A percentile compares a stretch with the other conserved stretches of the same genome.
Conservation (phyloP, 345 rosid genomes). For the Populus nigra region DNA sequence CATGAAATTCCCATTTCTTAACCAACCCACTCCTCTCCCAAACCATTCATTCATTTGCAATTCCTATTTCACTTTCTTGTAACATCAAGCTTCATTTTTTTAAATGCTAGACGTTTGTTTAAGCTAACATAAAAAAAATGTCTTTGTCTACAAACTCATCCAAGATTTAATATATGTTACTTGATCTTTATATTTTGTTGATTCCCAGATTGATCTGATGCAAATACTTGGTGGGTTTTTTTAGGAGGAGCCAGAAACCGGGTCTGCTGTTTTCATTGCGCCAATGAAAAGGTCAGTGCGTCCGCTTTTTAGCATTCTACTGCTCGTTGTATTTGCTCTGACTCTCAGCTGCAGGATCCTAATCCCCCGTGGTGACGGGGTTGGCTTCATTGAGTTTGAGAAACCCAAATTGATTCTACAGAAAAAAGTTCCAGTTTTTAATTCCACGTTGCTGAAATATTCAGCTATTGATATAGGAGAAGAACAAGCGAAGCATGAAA, state of each 20-base stretch:
- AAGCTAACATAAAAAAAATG: neutral
- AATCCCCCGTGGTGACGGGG: conserved; percentile 40
- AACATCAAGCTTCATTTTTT: neutral
- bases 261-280: neutral
- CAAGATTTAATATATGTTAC: neutral
- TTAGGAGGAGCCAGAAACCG: conserved; percentile 20
- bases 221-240: conserved; percentile 1
- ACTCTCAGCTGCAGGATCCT: conserved; percentile 51
- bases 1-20: conserved; percentile 24
- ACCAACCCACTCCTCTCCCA: conserved; percentile 4
- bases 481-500: conserved; percentile 48
- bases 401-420: neutral
- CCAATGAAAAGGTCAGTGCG: conserved; percentile 74
- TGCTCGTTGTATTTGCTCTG: conserved; percentile 51
- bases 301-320: conserved; percentile 52
- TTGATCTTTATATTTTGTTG: neutral
- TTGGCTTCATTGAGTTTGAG: conserved; percentile 35
- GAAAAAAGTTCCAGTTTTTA: conserved; percentile 35
- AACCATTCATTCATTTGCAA: conserved; percentile 3
- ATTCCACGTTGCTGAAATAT: conserved; percentile 61
- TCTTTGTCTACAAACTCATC: neutral
- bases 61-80: conserved; percentile 24
- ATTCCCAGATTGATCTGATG: neutral
- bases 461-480: conserved; percentile 70
- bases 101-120: neutral